Percentiles rank a stretch among this genome's conserved stretches.
phyloP scores from a whole-genome alignment of 164 flowering plant species.

The Paratinospora sagittata region DNA sequence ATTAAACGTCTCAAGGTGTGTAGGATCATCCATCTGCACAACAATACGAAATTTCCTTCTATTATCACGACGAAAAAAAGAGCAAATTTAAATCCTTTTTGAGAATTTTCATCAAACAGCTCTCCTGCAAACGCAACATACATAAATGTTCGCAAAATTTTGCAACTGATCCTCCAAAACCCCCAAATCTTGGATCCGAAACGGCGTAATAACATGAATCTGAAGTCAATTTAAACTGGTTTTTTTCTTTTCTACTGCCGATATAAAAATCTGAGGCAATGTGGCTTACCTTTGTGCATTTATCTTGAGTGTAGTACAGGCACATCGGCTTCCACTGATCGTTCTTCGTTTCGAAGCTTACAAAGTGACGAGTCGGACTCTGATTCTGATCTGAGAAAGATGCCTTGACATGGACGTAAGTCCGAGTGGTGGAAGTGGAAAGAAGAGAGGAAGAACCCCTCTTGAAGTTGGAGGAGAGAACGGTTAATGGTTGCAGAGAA shows the following conservation, averaged over 20 bases:
- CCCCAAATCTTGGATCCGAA: too few species aligned
- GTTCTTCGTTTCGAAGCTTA: neutral
- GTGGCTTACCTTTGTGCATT: slow-evolving; percentile 60
- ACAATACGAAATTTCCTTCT: neutral
- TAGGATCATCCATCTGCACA: slow-evolving; percentile 66
- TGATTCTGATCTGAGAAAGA: slow-evolving; percentile 15
- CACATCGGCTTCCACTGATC: slow-evolving; percentile 70
- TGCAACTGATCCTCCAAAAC: too few species aligned
- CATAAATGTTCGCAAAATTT: neutral
- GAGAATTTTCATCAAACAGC: slow-evolving; percentile 17
- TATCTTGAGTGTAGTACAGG: slow-evolving; percentile 71
- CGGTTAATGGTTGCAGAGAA: slow-evolving; percentile 3
- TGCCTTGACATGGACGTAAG: slow-evolving; percentile 7
- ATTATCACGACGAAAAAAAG: neutral
- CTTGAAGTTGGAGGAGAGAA: slow-evolving; percentile 12
- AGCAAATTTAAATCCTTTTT: neutral
- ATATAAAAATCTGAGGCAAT: neutral
- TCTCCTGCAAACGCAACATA: neutral
- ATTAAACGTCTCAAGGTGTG: slow-evolving; percentile 64
- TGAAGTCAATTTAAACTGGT: too few species aligned
- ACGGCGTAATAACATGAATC: neutral
- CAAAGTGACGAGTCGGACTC: neutral
- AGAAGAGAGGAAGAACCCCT: slow-evolving; percentile 4
- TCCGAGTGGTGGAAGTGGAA: slow-evolving; percentile 9
- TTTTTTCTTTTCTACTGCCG: neutral